phyloP scores from a whole-genome alignment of 441 rosid species.

The Flueggea neowawraea region DNA sequence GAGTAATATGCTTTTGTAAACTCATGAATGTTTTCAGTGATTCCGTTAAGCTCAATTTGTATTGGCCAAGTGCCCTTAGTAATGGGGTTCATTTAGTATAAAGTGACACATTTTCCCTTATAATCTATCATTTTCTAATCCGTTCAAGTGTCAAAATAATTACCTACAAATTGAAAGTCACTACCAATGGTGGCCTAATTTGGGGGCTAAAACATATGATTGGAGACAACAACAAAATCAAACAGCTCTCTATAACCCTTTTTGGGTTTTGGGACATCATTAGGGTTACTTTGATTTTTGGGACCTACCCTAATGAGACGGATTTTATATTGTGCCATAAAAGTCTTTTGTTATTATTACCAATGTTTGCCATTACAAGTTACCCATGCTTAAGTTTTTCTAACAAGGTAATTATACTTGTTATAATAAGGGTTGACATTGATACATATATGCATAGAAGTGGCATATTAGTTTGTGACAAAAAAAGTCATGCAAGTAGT shows the following conservation, averaged over 20 bases:
- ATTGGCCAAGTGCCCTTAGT: no score
- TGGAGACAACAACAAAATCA: conserved; percentile 39
- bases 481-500: neutral
- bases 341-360: conserved; percentile 57
- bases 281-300: conserved; percentile 6
- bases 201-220: conserved; percentile 25
- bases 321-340: conserved; percentile 26
- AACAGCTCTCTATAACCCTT: conserved; percentile 6
- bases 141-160: no score
- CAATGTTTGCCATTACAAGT: conserved; percentile 69
- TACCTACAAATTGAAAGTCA: no score
- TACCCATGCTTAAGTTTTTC: conserved; percentile 28
- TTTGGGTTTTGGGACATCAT: conserved; percentile 14
- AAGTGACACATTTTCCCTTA: no score
- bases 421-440: conserved; percentile 34
- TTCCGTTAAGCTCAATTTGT: no score
- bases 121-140: no score
- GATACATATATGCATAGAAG: conserved; percentile 17
- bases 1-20: no score
- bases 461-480: conserved; percentile 25
- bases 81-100: no score
- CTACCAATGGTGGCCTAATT: no score
- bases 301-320: conserved; percentile 30
- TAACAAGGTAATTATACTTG: conserved; percentile 23
- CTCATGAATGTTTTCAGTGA: no score